Base-by-base conservation (phyloP, 2,329 filamentous ascomycete genomes). In the Fusarium sp. region DNA sequence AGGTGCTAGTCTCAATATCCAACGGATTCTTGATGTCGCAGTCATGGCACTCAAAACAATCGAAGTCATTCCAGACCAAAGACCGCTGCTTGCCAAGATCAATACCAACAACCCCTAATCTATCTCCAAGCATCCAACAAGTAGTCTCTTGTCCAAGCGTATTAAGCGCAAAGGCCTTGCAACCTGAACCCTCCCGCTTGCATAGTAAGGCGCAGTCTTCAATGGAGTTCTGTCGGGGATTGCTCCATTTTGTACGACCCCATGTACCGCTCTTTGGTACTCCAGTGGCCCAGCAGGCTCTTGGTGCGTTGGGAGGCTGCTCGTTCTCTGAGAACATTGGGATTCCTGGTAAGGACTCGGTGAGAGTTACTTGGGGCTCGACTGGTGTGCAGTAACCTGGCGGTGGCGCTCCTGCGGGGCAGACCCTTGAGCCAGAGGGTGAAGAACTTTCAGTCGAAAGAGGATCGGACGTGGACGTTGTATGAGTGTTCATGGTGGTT, bases 121-220 rank as follows among this genome's bases (percentile, higher is more conserved):
- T 65, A 5, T 56, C 27, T 1, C 3, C 2, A 4, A 45, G 44
- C 1, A 66, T 9, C 18, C 11, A 20, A 12, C 64, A 67, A 1
- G 29, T 42, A 18, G n/a, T 10, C 2, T 56, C 50, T 2, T 22
- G 5, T 2, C n/a, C 20, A 1, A 38, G 3, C 0, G 22, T 18
- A 2, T 52, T 14, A 2, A 55, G 16, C 1, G 64, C 62, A 44
- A 67, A 67, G 5, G 56, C 62, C 20, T 62, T 44, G 11, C 64
- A 66, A 3, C 15, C 12, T 16, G 43, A 25, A 2, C 64, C 64
- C 7, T 66, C 56, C 16, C 25, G 24, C 8, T 62, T 66, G 5
- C 64, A 67, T 0, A 66, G 12, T 0, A 62, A 5, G 1, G 64
- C 64, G n/a, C 66, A 69, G 16, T 69, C 66, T 6, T 27, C 63